A percentile compares a stretch with the other conserved stretches of the same genome.
These are phyloP conservation scores for Euphorbia schlechtendalii DNA, from an alignment of 441 rosid genomes.

Conservation along the genomic window DNA sequence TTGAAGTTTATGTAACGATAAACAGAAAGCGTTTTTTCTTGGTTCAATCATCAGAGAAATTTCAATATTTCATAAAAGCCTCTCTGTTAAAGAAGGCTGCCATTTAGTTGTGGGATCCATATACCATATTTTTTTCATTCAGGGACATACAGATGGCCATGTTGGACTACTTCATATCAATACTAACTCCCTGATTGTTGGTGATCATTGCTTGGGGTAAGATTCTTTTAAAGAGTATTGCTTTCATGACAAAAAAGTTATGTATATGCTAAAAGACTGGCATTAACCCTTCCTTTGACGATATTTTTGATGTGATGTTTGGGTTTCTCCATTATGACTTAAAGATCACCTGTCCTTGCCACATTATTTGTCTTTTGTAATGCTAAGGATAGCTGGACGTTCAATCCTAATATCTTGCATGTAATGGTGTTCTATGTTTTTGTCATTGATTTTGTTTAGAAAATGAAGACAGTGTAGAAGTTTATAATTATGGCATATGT, in stretches of 20 bases:
- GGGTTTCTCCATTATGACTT: neutral
- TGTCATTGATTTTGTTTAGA: neutral
- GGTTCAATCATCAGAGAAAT: neutral
- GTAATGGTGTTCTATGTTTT: neutral
- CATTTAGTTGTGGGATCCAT: slow-evolving; percentile 4
- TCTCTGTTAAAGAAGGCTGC: slow-evolving; percentile 3
- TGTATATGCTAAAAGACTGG: neutral
- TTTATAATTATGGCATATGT: neutral
- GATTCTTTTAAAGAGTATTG: slow-evolving; percentile 19
- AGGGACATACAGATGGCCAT: slow-evolving; percentile 98
- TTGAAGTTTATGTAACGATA: neutral
- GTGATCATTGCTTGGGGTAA: slow-evolving; percentile 96
- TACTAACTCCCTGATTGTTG: slow-evolving; percentile 68
- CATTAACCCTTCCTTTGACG: neutral
- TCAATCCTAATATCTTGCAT: neutral
- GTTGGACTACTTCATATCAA: slow-evolving; percentile 57
- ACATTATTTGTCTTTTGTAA: neutral
- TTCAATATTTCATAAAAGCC: neutral
- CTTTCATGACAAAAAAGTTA: slow-evolving; percentile 5
- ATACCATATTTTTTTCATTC: slow-evolving; percentile 22
- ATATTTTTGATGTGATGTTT: neutral
- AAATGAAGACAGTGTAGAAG: neutral
- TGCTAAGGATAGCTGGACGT: neutral
- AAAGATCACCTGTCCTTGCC: neutral
- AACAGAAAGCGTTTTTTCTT: neutral